Percentiles rank a stretch among this genome's conserved stretches.
phyloP scores from a whole-genome alignment of 2,329 filamentous ascomycete species.

The Endoconidiophora laricicola region DNA sequence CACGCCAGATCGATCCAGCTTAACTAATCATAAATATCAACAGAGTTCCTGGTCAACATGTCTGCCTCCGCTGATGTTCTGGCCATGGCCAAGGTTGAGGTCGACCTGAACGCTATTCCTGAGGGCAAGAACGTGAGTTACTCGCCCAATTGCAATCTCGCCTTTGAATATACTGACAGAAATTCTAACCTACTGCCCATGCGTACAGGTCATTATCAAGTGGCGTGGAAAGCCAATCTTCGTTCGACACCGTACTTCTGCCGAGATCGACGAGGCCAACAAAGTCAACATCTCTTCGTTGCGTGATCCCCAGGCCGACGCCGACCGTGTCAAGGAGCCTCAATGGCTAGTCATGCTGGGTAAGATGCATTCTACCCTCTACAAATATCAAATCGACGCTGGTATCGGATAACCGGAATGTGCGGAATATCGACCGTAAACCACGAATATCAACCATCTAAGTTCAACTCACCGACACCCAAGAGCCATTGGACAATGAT shows the following conservation, averaged over 20 bases:
- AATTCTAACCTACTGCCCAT: neutral
- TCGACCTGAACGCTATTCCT: conserved; percentile 79
- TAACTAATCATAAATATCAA: conserved; percentile 9
- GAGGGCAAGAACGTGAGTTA: conserved; percentile 94
- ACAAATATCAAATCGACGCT: neutral
- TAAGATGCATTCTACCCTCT: conserved; percentile 25
- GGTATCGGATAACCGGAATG: neutral
- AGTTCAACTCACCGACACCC: too few relatives aligned
- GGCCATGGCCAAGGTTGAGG: conserved; percentile 98
- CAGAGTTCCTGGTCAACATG: conserved; percentile 99
- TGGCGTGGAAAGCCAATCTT: conserved; percentile 99
- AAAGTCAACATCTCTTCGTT: conserved; percentile 65
- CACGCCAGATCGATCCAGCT: neutral
- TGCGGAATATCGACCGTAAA: neutral
- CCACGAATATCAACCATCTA: too few relatives aligned
- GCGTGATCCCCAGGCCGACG: conserved; percentile 80
- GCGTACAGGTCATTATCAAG: conserved; percentile 80
- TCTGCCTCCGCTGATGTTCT: conserved; percentile 95
- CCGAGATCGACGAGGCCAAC: conserved; percentile 92
- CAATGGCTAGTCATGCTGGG: conserved; percentile 99
- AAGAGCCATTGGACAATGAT: neutral
- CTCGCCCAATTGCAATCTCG: neutral
- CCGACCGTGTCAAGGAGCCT: conserved; percentile 90
- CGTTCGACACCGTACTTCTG: conserved; percentile 89
- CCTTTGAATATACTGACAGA: too few relatives aligned